Conservation (phyloP, 106 monocot species). For the Acorus gramineus region DNA sequence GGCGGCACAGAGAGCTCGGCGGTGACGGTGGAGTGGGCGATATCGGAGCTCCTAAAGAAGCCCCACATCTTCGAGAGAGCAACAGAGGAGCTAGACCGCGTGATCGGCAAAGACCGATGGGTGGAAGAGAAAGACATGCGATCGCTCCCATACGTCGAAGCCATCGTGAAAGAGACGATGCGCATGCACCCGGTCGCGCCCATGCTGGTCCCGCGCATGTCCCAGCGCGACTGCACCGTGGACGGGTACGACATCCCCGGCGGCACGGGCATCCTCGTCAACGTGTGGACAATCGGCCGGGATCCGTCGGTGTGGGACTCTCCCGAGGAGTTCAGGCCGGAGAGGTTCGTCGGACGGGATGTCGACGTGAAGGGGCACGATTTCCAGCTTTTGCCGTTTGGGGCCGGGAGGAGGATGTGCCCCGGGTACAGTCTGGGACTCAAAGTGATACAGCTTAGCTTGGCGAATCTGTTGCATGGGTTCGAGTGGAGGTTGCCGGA, state of each 20-base stretch:
- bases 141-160: conserved; percentile 43
- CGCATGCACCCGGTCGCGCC: conserved; percentile 58
- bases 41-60: conserved; percentile 42
- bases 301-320: conserved; percentile 35
- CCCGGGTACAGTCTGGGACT: conserved; percentile 36
- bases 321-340: conserved; percentile 38
- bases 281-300: conserved; percentile 21
- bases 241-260: conserved; percentile 35
- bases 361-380: conserved; percentile 56
- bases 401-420: conserved; percentile 32
- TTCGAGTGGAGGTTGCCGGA: conserved; percentile 35
- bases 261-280: conserved; percentile 21
- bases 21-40: conserved; percentile 61
- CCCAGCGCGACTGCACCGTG: conserved; percentile 27
- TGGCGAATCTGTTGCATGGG: conserved; percentile 35
- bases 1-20: too few relatives aligned
- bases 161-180: conserved; percentile 64
- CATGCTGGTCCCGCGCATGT: conserved; percentile 39
- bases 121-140: conserved; percentile 43
- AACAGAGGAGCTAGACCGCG: conserved; percentile 49
- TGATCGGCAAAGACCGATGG: conserved; percentile 47
- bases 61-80: conserved; percentile 43
- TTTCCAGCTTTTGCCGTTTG: conserved; percentile 49
- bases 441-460: conserved; percentile 25
- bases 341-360: conserved; percentile 38